Percentiles rank a stretch among this genome's conserved stretches.
These are phyloP conservation scores for Ustulina deusta DNA, from an alignment of 2,329 filamentous ascomycete species.

Conservation along the genomic window DNA sequence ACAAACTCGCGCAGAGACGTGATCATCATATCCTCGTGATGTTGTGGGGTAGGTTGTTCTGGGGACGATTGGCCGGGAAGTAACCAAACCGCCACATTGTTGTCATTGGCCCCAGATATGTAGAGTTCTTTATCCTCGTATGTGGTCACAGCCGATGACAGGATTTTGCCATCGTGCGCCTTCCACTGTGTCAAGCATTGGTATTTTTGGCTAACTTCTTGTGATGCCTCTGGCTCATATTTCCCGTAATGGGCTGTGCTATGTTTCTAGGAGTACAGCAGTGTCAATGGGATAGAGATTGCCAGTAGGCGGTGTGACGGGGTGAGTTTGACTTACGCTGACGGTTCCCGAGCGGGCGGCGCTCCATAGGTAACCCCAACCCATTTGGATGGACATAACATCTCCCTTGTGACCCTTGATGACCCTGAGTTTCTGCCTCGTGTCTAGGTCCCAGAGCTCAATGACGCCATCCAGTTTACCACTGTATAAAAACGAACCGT, in stretches of 20 bases:
- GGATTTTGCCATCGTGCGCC: slow-evolving; percentile 87
- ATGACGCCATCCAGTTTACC: slow-evolving; percentile 89
- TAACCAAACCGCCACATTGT: slow-evolving; percentile 89
- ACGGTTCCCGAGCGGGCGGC: slow-evolving; percentile 90
- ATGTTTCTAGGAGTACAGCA: slow-evolving; percentile 64
- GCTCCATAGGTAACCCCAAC: slow-evolving; percentile 86
- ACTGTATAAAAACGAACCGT: slow-evolving; percentile 92
- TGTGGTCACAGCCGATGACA: slow-evolving; percentile 82
- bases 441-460: slow-evolving; percentile 97
- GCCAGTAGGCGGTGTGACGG: background rate
- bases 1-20: slow-evolving; percentile 87
- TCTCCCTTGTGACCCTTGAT: slow-evolving; percentile 85
- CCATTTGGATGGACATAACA: slow-evolving; percentile 87
- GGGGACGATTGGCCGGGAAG: slow-evolving; percentile 63
- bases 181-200: slow-evolving; percentile 82
- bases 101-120: slow-evolving; percentile 94
- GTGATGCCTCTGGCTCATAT: slow-evolving; percentile 61
- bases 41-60: slow-evolving; percentile 53
- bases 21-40: slow-evolving; percentile 68
- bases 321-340: slow-evolving; percentile 68
- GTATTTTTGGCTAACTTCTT: slow-evolving; percentile 80
- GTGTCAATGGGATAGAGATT: slow-evolving; percentile 16
- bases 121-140: slow-evolving; percentile 82
- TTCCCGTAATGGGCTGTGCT: slow-evolving; percentile 73
- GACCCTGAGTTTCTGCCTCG: slow-evolving; percentile 86